Evolutionary conservation across 1,284 basidiomycete genomes (phyloP).

Genomic region (Melampsora larici-populina): DNA sequence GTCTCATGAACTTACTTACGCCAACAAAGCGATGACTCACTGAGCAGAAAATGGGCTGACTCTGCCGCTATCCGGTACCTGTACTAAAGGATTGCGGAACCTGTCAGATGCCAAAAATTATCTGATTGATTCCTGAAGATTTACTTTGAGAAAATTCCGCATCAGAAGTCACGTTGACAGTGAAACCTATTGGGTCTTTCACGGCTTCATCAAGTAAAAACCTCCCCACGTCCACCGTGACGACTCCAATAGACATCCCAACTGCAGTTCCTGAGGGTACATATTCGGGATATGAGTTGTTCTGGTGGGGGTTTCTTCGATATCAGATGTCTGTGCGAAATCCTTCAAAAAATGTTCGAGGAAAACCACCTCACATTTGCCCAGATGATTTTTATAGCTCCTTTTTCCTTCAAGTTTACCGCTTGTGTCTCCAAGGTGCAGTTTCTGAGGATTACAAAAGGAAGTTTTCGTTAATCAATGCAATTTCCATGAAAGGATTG

Average conservation of each 20-base stretch:
- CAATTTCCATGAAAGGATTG: background rate
- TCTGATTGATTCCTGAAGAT: background rate
- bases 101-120: background rate
- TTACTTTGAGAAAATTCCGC: constrained; percentile 26
- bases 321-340: background rate
- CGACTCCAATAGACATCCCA: constrained; percentile 36
- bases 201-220: constrained; percentile 24
- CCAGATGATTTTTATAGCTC: constrained; percentile 28
- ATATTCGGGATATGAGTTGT: constrained; percentile 41
- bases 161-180: constrained; percentile 26
- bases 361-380: constrained; percentile 23
- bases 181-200: constrained; percentile 10
- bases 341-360: background rate
- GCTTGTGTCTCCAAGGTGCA: constrained; percentile 41
- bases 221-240: constrained; percentile 21
- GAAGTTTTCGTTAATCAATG: background rate
- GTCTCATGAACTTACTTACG: background rate
- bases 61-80: constrained; percentile 38
- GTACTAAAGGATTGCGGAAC: constrained; percentile 13
- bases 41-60: constrained; percentile 39
- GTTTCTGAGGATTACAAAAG: background rate
- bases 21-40: constrained; percentile 12
- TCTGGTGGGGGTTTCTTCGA: constrained; percentile 13
- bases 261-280: constrained; percentile 19
- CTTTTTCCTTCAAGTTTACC: constrained; percentile 12